phyloP scores from a whole-genome alignment of 169 alveolate species.

The Plasmodium gallinaceum region DNA sequence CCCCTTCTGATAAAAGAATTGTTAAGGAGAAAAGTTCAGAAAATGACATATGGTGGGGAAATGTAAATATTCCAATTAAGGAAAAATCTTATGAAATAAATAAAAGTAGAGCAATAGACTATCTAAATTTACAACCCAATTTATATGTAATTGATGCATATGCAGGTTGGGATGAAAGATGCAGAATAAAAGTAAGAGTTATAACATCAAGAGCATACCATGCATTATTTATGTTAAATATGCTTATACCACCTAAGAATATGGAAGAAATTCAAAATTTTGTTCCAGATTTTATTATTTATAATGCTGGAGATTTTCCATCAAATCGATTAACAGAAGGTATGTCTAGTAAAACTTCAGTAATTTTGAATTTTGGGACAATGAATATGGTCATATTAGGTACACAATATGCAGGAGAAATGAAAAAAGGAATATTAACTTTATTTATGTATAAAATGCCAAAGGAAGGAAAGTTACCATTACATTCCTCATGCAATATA shows the following conservation, averaged over 20 bases:
- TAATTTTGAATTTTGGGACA: conserved; percentile 91
- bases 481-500: conserved; percentile 97
- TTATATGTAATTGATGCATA: conserved; percentile 95
- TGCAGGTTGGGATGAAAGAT: conserved; percentile 97
- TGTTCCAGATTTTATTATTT: conserved; percentile 92
- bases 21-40: conserved; percentile 89
- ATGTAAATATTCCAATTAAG: conserved; percentile 93
- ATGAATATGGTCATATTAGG: conserved; percentile 96
- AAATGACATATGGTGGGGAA: conserved; percentile 96
- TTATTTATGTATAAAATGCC: conserved; percentile 95
- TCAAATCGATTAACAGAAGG: conserved; percentile 91
- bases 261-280: conserved; percentile 89
- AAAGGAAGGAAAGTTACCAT: conserved; percentile 92
- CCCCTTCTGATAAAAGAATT: conserved; percentile 95
- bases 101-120: conserved; percentile 94
- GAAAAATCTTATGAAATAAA: conserved; percentile 90
- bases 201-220: conserved; percentile 96
- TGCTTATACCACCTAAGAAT: conserved; percentile 93
- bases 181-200: conserved; percentile 92
- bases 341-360: conserved; percentile 92
- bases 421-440: conserved; percentile 97
- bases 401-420: conserved; percentile 98
- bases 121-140: conserved; percentile 89
- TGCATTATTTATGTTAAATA: conserved; percentile 97
- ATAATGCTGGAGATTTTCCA: conserved; percentile 96